phyloP scores from a whole-genome alignment of 352 stramenopile species.

The Globisporangium heterothallicum region DNA sequence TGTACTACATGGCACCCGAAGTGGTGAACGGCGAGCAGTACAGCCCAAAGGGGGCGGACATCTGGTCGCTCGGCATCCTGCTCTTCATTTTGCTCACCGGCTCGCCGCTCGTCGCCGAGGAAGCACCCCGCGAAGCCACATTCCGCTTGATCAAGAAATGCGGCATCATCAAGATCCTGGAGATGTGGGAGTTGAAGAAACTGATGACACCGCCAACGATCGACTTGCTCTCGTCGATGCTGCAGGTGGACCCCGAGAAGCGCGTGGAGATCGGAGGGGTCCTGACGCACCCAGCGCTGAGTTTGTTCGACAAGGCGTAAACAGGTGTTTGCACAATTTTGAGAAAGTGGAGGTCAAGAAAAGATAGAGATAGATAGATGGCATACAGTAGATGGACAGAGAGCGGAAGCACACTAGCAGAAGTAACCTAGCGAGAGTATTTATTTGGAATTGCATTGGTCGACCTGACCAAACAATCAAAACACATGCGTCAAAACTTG shows the following conservation, averaged over 20 bases:
- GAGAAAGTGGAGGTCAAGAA: too few species aligned
- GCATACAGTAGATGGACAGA: too few species aligned
- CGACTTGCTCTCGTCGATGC: conserved; percentile 38
- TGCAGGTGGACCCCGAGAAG: conserved; percentile 38
- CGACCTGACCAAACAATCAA: too few species aligned
- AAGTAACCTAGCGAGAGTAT: too few species aligned
- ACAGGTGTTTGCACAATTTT: too few species aligned
- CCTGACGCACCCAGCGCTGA: conserved; percentile 19
- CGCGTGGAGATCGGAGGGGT: conserved; percentile 32
- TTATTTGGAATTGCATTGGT: too few species aligned
- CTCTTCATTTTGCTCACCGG: conserved; percentile 56
- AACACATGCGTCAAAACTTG: too few species aligned
- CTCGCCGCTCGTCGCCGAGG: conserved; percentile 36
- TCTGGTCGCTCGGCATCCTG: conserved; percentile 59
- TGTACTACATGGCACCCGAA: conserved; percentile 76
- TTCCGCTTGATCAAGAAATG: conserved; percentile 38
- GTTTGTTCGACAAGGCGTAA: too few species aligned
- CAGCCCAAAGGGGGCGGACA: conserved; percentile 35
- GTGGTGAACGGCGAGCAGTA: conserved; percentile 25
- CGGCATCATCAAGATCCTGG: conserved; percentile 23
- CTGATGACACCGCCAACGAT: conserved; percentile 28
- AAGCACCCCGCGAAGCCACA: conserved; percentile 26
- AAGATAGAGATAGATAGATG: too few species aligned
- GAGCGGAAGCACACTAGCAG: too few species aligned
- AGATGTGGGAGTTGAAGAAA: conserved; percentile 35